Base-by-base conservation (phyloP, 345 rosid genomes). In the Lumnitzera racemosa region DNA sequence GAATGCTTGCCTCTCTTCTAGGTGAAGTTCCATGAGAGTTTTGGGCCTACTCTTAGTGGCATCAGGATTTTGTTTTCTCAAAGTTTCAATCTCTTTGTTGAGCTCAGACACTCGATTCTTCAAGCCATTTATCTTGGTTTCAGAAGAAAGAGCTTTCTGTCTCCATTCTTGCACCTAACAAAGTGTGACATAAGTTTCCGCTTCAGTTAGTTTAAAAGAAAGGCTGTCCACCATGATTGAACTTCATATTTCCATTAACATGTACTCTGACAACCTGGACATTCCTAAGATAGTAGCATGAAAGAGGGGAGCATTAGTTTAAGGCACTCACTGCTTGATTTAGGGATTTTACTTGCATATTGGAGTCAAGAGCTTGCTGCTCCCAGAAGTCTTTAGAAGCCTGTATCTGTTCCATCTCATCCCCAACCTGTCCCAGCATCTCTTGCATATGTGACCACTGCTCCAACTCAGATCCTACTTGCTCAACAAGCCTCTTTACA, bases 371-470 rank as follows among this genome's bases (percentile, higher is more conserved):
- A 24, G 97, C 90, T n/a, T 82, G 73, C 65, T 81, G 91, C 70
- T 90, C 95, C 97, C 99, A 94, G 64, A 94, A 94, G 61, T 84
- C 87, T 49, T 96, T 75, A 49, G 96, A 84, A 43, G 78, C 80
- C 20, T 83, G 95, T 71, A 94, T 69, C 70, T 90, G 95, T 51
- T 88, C 95, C 87, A 90, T 94, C 80, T 90, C 96, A 29, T 78
- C 80, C 66, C 95, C 78, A 61, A 94, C 96, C 71, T 84, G 89
- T 43, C 79, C 68, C 50, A 94, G 72, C 89, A 90, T 88, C 56
- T 80, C 96, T 78, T 94, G 99, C 89, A 94, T 90, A 67, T 86
- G 92, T 15, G 99, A 88, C 99, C 97, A 94, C 65, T 94, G 97
- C 76, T 94, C 96, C 11, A 96, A 82, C 71, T 94, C 99, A 20